Base-by-base conservation (phyloP, 345 rosid species). In the Aquilaria malaccensis region DNA sequence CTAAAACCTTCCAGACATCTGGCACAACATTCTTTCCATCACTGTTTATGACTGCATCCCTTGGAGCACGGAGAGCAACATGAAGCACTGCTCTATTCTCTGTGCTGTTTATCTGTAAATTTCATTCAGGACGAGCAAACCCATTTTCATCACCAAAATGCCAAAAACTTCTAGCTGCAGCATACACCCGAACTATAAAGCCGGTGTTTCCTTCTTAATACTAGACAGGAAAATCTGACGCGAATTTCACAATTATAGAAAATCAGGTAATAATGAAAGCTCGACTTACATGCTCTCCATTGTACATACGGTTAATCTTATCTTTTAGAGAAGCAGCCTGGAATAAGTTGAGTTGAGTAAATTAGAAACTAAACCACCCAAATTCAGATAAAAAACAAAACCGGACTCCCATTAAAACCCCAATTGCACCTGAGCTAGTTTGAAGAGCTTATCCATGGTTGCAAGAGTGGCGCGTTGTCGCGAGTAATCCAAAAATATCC, bases 21-120 rank as follows among this genome's bases (percentile, higher is more conserved):
- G 95, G 90, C 56, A 94, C 92, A 12, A 90, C 90, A 73, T 94
- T 84, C 81, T 81, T 87, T 41, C 97, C 89, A 80, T 86, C 96
- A 70, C 83, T 78, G 66, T 79, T 67, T 33, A 90, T 81, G 63
- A 81, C 81, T 50, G 89, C 82, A 76, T 90, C 89, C 66, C 83
- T 83, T 41, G 90, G 84, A 67, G 97, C 97, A 58, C 97, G 92
- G 32, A 94, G 95, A 57, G 97, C 97, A 37, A 86, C 87, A 76
- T 94, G 99, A 67, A 90, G 93, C 71, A 94, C 97, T 45, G 97
- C 78, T 79, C 99, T 86, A 67, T 90, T 77, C 75, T 94, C 99
- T 13, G 99, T 88, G 70, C 84, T 79, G 72, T 94, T 94, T 69
- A 94, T 94, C 99, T 94, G 79, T 56, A 71, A 52, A 50, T 32